These are phyloP conservation scores for Mortierella sp. DNA, from an alignment of 371 early-diverging fungal genomes.

Conservation along the genomic window DNA sequence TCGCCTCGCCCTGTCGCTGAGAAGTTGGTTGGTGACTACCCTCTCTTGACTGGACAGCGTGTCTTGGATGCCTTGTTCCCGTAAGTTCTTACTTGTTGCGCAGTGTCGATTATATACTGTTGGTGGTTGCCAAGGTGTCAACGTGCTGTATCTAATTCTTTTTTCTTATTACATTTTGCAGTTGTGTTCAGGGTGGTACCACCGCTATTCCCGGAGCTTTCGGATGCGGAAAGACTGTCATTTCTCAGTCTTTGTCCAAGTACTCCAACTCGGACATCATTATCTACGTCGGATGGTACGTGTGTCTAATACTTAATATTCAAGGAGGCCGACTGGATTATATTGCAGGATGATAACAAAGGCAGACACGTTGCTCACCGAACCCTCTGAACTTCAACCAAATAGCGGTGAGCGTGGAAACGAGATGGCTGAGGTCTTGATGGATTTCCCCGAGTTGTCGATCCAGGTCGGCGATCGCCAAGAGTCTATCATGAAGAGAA, in stretches of 20 bases:
- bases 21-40: conserved; percentile 97
- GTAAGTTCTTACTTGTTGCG: conserved; percentile 57
- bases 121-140: neutral
- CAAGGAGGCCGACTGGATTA: neutral
- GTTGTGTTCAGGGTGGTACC: conserved; percentile 99
- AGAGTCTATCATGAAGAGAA: conserved; percentile 99
- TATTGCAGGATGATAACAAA: neutral
- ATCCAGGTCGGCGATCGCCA: conserved; percentile 94
- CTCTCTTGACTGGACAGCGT: conserved; percentile 99
- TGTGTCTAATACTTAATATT: neutral
- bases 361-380: no score
- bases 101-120: neutral
- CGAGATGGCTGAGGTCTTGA: conserved; percentile 99
- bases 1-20: conserved; percentile 98
- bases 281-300: conserved; percentile 97
- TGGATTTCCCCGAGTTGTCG: conserved; percentile 99
- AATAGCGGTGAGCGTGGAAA: conserved; percentile 99
- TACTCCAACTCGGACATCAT: conserved; percentile 99
- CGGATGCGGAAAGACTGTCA: conserved; percentile 99
- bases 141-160: neutral
- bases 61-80: conserved; percentile 99
- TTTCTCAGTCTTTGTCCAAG: conserved; percentile 99
- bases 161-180: conserved; percentile 9
- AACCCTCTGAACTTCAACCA: neutral
- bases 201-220: conserved; percentile 99